Evolutionary conservation across 768 basidiomycete genomes (phyloP), one percentile per base, ranked within the genome.

Genomic region (Lactarius sanguifluus): DNA sequence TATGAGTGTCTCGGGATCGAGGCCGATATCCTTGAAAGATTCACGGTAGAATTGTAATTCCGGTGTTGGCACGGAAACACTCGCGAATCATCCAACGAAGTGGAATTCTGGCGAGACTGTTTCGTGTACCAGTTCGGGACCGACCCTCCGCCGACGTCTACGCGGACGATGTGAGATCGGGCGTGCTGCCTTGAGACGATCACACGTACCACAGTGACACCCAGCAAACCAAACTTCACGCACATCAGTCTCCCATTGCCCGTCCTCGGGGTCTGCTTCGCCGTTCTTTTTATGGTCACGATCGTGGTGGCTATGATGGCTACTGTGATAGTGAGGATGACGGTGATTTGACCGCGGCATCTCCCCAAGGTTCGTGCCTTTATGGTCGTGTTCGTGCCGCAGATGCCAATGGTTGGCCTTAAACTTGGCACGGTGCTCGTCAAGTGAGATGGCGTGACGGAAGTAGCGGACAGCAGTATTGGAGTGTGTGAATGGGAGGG

Each of bases 151-250:
- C 92, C 91, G 23, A 93, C 82, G 70, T 92, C 90, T 90, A 32
- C 59, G 52, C 16, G 36, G 15, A 52, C 5, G 45, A 56, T 28
- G 57, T 55, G 16, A 45, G 56, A 38, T 64, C 36, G 62, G 57
- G 50, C 30, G 18, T 38, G 45, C 32, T 10, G 28, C 2, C 25
- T 20, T 32, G 56, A 57, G 54, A 6, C 25, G 18, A 36, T 3
- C 28, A 36, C 30, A 76, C 81, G 34, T 69, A 89, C 90, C 89
- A 56, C 83, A 84, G 69, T 92, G 90, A 70, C 82, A 85, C 0
- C 91, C 91, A 4, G 89, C 75, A 70, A 92, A 93, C 91, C 91
- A 92, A 1, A 93, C 91, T 70, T 93, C 90, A 57, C 84, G 80
- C 4, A 90, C 84, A 65, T 91, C 77, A 1, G 90, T 91, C 59